Base-by-base conservation (phyloP, 768 basidiomycete species). In the Amanita exitialis region DNA sequence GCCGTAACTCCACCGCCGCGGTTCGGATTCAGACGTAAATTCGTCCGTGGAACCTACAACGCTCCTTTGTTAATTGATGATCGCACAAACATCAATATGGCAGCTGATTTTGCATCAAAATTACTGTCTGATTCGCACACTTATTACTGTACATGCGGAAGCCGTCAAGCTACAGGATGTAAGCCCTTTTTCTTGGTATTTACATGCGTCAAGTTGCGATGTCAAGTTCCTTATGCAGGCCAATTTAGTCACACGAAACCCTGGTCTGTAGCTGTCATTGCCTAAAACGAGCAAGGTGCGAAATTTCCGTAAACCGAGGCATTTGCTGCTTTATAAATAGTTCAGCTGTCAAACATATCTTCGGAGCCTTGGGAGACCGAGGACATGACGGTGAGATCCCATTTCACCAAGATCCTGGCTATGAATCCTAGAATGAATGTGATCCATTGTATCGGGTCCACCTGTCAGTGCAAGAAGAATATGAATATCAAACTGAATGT, bases 1-100 rank as follows among this genome's bases (percentile, higher is more conserved):
- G 13, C 41, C 41, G 23, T 51, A 44, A 34, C 41, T 44, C 66
- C 67, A 67, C 67, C 66, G 60, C 67, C 66, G 68, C 65, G 69
- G 66, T 60, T 61, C 62, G 63, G 65, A 61, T 52, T 55, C 57
- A 56, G 56, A 57, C 53, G 57, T 61, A 61, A 62, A 54, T 42
- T 61, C 60, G 63, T 66, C 66, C 67, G 64, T 69, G 69, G 67
- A 66, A 63, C 57, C 64, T 57, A 53, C 56, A 48, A 23, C 35
- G 20, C 32, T 41, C 39, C 49, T 32, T 18, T 42, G 37, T 49
- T 42, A 41, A 49, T 49, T 49, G 49, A 49, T 49, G 38, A 42
- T 49, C 39, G 36, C 12, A 30, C 47, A 41, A 20, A 42, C 37
- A 42, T 34, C 12, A 32, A 27, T 38, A 48, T 38, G 30, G 23